A percentile compares a stretch with the other conserved stretches of the same genome.
Conservation (phyloP, 192 early-diverging fungal species). For the Cetraspora pellucida region DNA sequence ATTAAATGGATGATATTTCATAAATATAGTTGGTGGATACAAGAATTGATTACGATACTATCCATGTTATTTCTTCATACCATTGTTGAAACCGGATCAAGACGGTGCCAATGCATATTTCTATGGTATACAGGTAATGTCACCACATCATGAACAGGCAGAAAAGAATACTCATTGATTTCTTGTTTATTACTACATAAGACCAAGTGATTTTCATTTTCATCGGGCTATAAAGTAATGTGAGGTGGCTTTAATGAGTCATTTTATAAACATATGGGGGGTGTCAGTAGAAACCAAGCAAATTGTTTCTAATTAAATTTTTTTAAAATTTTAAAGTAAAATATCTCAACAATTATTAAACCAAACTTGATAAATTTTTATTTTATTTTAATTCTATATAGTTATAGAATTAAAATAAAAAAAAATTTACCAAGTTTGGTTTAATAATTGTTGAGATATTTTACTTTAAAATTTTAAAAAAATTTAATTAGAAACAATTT, state of each 20-base stretch:
- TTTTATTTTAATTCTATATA: too few relatives aligned
- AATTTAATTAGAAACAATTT: too few relatives aligned
- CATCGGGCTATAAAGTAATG: neutral
- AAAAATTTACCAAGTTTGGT: too few relatives aligned
- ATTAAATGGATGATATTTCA: neutral
- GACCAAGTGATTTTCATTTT: conserved; percentile 6
- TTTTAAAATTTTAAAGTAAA: neutral
- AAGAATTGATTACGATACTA: too few relatives aligned
- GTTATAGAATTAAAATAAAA: too few relatives aligned
- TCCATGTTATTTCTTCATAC: neutral
- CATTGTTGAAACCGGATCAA: neutral
- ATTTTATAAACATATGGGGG: too few relatives aligned
- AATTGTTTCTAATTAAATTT: neutral
- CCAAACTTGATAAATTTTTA: too few relatives aligned
- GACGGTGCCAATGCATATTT: conserved; percentile 6
- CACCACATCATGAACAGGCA: conserved; percentile 12
- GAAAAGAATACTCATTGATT: neutral
- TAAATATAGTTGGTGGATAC: neutral
- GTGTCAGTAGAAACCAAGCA: too few relatives aligned
- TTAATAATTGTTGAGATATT: too few relatives aligned
- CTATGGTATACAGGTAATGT: neutral
- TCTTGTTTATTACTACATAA: neutral
- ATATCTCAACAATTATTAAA: neutral
- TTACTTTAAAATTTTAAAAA: too few relatives aligned
- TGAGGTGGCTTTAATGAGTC: neutral